Base-by-base conservation (phyloP, 2,329 filamentous ascomycete genomes). In the Rosellinia necatrix region DNA sequence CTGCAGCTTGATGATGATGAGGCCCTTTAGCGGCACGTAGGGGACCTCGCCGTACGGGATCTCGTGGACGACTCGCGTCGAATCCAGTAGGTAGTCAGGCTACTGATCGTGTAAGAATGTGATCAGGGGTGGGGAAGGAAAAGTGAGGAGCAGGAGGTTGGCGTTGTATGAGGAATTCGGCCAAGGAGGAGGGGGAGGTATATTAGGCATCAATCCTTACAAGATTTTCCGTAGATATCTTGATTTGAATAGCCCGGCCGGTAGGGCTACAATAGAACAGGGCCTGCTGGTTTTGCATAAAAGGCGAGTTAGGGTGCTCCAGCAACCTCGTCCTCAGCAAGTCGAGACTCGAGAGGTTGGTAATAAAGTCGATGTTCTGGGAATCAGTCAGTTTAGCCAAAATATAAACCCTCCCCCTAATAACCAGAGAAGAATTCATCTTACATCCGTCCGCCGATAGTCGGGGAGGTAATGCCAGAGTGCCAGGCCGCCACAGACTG, bases 351-450 rank as follows among this genome's bases (percentile, higher is more conserved):
- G 58, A 60, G 37, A 66, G 53, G 47, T 64, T 62, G 30, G 60
- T 67, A 41, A 69, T 60, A 41, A 69, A 65, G 29, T 67, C 63
- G 49, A 69, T 66, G 12, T 63, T 64, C 67, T 69, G 12, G 10
- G 30, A 13, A 4, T 32, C 30, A 10, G 12, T 13, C 4, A 32
- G 9, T 32, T 3, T 38, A 35, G 12, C 7, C 6, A 10, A 22
- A 12, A 17, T 44, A 5, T n/a, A n/a, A n/a, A n/a, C n/a, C n/a
- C n/a, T n/a, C n/a, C n/a, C n/a, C n/a, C n/a, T n/a, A n/a, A n/a
- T n/a, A n/a, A n/a, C n/a, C n/a, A n/a, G n/a, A 34, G 15, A 1
- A n/a, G 29, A 24, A 38, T 10, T 13, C 7, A 22, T 47, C 64
- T 61, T 57, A 68, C 67, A 42, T 66, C 56, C 32, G 64, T 63